Conservation (phyloP, 192 early-diverging fungal genomes). For the Mortierella alpina region DNA sequence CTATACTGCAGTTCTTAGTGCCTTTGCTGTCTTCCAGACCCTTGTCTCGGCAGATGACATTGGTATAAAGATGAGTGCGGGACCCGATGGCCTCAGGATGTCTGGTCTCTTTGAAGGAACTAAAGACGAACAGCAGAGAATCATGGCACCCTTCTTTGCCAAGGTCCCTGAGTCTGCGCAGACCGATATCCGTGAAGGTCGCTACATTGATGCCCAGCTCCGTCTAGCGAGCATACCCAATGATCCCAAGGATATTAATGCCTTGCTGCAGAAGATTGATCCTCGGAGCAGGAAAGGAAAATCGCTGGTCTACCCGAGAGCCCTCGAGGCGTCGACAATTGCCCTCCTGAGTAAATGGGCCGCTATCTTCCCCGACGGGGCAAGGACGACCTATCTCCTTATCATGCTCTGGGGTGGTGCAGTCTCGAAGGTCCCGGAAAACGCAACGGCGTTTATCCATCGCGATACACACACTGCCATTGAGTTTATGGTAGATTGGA, state of each 20-base stretch:
- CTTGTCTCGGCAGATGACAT: constrained; percentile 29
- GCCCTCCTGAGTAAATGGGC: constrained; percentile 38
- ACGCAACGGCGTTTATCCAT: constrained; percentile 51
- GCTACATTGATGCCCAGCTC: constrained; percentile 40
- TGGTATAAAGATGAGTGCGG: constrained; percentile 46
- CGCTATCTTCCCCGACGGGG: constrained; percentile 13
- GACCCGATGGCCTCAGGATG: constrained; percentile 18
- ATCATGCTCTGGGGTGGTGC: constrained; percentile 56
- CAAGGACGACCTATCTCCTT: constrained; percentile 38
- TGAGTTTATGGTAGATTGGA: constrained; percentile 54
- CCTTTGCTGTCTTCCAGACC: constrained; percentile 17
- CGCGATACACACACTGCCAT: constrained; percentile 39
- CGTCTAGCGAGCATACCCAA: constrained; percentile 19
- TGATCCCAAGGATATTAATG: constrained; percentile 12
- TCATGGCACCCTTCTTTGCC: constrained; percentile 22
- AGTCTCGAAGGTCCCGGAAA: constrained; percentile 6
- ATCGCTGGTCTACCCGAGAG: constrained; percentile 41
- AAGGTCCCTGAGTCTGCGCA: constrained; percentile 4
- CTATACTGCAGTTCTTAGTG: constrained; percentile 21
- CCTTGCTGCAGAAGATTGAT: constrained; percentile 22
- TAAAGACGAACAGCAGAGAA: constrained; percentile 5
- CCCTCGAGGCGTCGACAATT: constrained; percentile 25
- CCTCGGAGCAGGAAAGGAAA: constrained; percentile 39
- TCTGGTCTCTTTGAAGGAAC: constrained; percentile 46
- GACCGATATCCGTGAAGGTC: constrained; percentile 25